Conservation (phyloP, 106 monocot genomes). For the Allium sativum region DNA sequence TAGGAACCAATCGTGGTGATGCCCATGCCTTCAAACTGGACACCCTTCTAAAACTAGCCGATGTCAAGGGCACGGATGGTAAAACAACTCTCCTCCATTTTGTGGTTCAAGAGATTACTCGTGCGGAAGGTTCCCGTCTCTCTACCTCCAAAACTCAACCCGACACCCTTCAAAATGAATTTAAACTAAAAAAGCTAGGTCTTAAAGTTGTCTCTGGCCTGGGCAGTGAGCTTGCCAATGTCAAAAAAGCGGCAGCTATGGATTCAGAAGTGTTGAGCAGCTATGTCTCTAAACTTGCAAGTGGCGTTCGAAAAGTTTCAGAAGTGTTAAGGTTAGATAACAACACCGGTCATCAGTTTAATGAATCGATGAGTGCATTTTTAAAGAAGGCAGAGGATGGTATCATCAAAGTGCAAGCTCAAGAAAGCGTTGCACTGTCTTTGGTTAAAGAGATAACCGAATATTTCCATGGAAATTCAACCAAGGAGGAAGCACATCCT, state of each 20-base stretch:
- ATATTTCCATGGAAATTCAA: conserved; percentile 85
- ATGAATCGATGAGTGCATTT: conserved; percentile 43
- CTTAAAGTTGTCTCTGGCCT: conserved; percentile 58
- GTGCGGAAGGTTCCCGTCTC: conserved; percentile 64
- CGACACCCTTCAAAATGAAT: conserved; percentile 29
- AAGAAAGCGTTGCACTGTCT: conserved; percentile 65
- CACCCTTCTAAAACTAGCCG: conserved; percentile 82
- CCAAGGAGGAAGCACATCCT: conserved; percentile 77
- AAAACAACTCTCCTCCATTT: conserved; percentile 91
- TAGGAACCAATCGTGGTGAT: conserved; percentile 89
- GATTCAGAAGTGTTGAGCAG: conserved; percentile 74
- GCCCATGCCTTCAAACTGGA: conserved; percentile 92
- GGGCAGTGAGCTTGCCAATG: conserved; percentile 54
- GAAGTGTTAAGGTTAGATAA: conserved; percentile 4
- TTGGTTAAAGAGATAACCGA: conserved; percentile 87
- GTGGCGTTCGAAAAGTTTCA: conserved; percentile 41
- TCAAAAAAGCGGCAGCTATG: conserved; percentile 86
- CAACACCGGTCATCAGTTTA: conserved; percentile 14
- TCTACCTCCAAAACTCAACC: conserved; percentile 22
- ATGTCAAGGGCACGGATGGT: conserved; percentile 83
- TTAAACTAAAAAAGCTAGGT: conserved; percentile 38
- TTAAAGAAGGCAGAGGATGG: conserved; percentile 64
- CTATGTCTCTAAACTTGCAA: conserved; percentile 61
- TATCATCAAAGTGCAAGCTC: conserved; percentile 59
- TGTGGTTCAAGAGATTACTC: conserved; percentile 77